Percentiles rank a stretch among this genome's conserved stretches.
phyloP scores from a whole-genome alignment of 1,139 yeast species.

The Maudiozyma humilis region DNA sequence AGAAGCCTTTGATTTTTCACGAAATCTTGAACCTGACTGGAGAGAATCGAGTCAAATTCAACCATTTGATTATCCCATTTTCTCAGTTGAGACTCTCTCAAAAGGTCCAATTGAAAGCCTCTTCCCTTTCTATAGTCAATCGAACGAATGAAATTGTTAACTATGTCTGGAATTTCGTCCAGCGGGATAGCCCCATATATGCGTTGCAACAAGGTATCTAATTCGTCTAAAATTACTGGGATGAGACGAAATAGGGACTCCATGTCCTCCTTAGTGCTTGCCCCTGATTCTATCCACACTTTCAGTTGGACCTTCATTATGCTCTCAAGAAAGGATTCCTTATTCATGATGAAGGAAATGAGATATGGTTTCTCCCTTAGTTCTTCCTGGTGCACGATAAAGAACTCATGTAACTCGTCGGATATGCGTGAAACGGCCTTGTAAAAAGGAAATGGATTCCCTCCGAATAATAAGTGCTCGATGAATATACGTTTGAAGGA shows the following conservation, averaged over 20 bases:
- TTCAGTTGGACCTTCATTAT: conserved; percentile 33
- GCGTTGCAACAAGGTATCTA: conserved; percentile 2
- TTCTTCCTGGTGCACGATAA: conserved; percentile 9
- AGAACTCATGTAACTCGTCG: conserved; percentile 14
- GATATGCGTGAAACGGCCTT: conserved; percentile 18
- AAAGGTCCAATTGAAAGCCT: conserved; percentile 42
- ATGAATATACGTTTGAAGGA: conserved; percentile 22
- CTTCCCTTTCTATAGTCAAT: conserved; percentile 47
- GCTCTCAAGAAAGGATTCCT: conserved; percentile 18
- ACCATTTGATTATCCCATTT: conserved; percentile 35
- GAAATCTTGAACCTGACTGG: conserved; percentile 58
- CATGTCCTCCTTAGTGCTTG: conserved; percentile 40
- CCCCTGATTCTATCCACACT: conserved; percentile 63
- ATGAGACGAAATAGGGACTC: conserved; percentile 25
- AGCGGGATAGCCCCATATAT: conserved; percentile 2
- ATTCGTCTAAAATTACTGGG: conserved; percentile 17
- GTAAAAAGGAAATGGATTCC: conserved; percentile 24
- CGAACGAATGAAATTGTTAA: conserved; percentile 8
- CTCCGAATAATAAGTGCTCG: conserved; percentile 27
- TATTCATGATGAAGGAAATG: conserved; percentile 19
- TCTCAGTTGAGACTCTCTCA: conserved; percentile 33
- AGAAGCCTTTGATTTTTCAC: conserved; percentile 74
- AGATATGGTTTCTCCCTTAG: conserved; percentile 11
- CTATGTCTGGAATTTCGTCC: conserved; percentile 8
- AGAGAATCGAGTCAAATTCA: conserved; percentile 45